Base-by-base conservation (phyloP, 768 basidiomycete species). In the Mycena belliarum region DNA sequence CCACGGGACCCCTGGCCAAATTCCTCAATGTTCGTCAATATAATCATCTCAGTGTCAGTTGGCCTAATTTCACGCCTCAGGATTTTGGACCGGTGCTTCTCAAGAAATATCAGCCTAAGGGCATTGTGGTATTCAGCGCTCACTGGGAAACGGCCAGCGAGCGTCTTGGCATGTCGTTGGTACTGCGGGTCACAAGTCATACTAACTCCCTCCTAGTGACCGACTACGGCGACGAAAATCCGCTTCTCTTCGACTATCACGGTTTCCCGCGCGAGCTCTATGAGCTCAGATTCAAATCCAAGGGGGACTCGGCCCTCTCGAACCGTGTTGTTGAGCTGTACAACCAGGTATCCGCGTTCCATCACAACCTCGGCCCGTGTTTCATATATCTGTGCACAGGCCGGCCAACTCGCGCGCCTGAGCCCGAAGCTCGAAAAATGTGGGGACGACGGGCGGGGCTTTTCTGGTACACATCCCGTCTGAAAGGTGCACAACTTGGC, bases 61-160 rank as follows among this genome's bases (percentile, higher is more conserved):
- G 4, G 6, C 35, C 29, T 35, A 35, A 35, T 10, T 18, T 15
- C 16, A 15, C 33, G 12, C 21, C 9, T 32, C 14, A 60, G 59
- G 33, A 35, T 15, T 35, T 35, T 15, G 33, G 33, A 15, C 33
- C 33, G 4, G 33, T 15, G 4, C 33, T 35, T 10, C 16, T 35
- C 12, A 35, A 35, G 33, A 35, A 35, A 15, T 93, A 93, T 70
- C 76, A 83, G 45, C 89, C 89, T 3, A 86, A 84, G 66, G 89
- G 81, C 20, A 86, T 91, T 49, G 82, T 92, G 6, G 88, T 91
- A 1, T 90, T 91, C 73, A 89, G 86, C 60, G 90, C 91, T 12
- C 91, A 92, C 65, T 92, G 88, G 88, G 90, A 93, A 67, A 86
- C 88, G 1, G 16, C 55, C 14, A 78, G 74, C 2, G 82, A 85